Evolutionary conservation across 2,329 filamentous ascomycete genomes (phyloP).

Genomic region (Aspergillus thermomutatus): DNA sequence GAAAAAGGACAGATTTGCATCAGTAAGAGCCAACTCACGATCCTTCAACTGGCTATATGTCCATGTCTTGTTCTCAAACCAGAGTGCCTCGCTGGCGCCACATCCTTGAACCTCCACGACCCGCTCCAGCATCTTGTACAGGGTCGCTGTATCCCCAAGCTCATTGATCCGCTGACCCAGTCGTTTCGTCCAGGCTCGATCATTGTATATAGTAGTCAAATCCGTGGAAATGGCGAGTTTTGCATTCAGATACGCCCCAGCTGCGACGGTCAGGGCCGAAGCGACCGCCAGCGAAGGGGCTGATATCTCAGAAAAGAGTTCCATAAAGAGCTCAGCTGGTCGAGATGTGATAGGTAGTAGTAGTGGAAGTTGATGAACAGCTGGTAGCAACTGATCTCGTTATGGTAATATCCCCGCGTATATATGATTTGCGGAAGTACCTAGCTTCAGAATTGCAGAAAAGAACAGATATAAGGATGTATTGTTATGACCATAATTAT

Average conservation of each 20-base stretch:
- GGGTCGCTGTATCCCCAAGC: constrained; percentile 37
- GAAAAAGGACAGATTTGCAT: neutral
- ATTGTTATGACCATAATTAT: neutral
- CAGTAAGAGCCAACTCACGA: constrained; percentile 26
- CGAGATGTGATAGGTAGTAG: neutral
- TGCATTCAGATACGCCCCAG: constrained; percentile 43
- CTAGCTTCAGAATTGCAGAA: neutral
- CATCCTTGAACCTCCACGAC: constrained; percentile 39
- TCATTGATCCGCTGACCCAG: constrained; percentile 34
- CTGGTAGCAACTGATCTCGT: neutral
- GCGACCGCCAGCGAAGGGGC: constrained; percentile 29
- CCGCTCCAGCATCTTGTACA: constrained; percentile 44
- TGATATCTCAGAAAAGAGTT: constrained; percentile 25
- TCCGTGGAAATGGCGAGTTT: constrained; percentile 42
- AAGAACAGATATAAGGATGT: constrained; percentile 8
- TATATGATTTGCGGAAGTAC: neutral
- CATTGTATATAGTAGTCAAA: constrained; percentile 32
- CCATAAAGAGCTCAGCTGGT: constrained; percentile 17
- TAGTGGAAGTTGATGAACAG: neutral
- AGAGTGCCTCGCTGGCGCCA: constrained; percentile 41
- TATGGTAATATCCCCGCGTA: neutral
- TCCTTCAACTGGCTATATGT: constrained; percentile 45
- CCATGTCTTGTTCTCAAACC: constrained; percentile 50
- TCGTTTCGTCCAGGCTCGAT: constrained; percentile 32
- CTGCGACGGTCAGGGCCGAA: constrained; percentile 34